phyloP scores from a whole-genome alignment of 2,329 filamentous ascomycete species.

The Xylariomycetidae sp. region DNA sequence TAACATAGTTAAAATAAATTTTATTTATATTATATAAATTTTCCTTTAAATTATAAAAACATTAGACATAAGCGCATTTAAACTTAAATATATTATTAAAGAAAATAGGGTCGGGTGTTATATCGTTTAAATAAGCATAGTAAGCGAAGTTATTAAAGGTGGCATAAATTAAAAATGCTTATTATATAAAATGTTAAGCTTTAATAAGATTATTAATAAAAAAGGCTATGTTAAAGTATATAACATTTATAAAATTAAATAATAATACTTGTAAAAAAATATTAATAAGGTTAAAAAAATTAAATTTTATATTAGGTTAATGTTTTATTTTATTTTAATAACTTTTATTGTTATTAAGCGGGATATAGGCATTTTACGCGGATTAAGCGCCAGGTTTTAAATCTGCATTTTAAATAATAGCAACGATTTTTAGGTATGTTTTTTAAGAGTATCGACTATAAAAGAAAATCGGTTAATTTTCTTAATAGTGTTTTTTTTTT shows the following conservation, averaged over 20 bases:
- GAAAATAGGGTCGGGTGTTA: constrained; percentile 5
- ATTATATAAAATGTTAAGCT: constrained; percentile 3
- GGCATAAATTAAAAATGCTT: constrained; percentile 4
- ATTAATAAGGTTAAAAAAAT: constrained; percentile 1
- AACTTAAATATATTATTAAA: constrained; percentile 1
- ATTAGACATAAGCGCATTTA: constrained; percentile 2
- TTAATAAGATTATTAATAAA: constrained; percentile 4
- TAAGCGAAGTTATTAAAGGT: constrained; percentile 5
- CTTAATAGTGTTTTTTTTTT: constrained; percentile 4
- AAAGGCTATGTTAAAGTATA: constrained; percentile 2
- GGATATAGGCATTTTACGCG: too few species aligned
- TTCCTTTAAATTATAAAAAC: constrained; percentile 1
- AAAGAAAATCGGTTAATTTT: too few species aligned
- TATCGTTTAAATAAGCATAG: constrained; percentile 2
- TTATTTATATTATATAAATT: constrained; percentile 1
- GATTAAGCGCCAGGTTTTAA: too few species aligned
- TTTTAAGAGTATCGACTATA: too few species aligned
- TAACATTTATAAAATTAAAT: constrained; percentile 2
- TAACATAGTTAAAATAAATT: constrained; percentile 1
- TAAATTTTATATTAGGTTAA: constrained; percentile 4
- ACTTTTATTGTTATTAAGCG: constrained; percentile 1
- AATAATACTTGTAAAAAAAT: constrained; percentile 3
- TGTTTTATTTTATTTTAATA: constrained; percentile 1
- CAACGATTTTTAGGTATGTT: too few species aligned
- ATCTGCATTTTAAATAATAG: too few species aligned